A percentile compares a stretch with the other conserved stretches of the same genome.
These are phyloP conservation scores for Penicillium sp. DNA, from an alignment of 2,329 filamentous ascomycete genomes.

Conservation along the genomic window DNA sequence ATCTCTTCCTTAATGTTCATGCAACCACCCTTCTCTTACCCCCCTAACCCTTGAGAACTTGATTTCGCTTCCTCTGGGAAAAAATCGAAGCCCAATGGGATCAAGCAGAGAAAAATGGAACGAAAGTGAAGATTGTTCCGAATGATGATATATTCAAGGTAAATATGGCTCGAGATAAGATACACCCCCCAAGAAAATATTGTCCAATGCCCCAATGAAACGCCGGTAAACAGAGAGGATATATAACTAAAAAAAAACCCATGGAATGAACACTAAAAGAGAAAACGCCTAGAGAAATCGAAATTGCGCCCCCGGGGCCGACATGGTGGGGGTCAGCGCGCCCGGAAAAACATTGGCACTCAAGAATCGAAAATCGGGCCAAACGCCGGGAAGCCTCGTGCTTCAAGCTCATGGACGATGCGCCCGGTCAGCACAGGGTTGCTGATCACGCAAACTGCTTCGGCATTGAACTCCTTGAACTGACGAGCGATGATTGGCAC, in stretches of 20 bases:
- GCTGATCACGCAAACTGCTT: conserved; percentile 73
- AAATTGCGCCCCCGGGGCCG: neutral
- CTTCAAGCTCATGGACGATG: conserved; percentile 69
- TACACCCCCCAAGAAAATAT: neutral
- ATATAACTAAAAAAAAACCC: neutral
- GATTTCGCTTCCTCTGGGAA: neutral
- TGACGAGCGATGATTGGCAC: conserved; percentile 56
- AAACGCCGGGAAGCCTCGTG: conserved; percentile 64
- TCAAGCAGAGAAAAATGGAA: neutral
- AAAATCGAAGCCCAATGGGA: no score
- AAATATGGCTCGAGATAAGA: neutral
- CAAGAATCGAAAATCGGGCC: conserved; percentile 74
- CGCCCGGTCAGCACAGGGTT: conserved; percentile 68
- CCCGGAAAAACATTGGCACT: conserved; percentile 1
- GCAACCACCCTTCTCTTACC: neutral
- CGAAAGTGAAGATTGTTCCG: neutral
- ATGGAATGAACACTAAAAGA: neutral
- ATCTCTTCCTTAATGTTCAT: neutral
- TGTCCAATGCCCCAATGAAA: neutral
- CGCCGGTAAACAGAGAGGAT: neutral
- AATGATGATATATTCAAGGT: neutral
- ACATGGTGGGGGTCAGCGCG: neutral
- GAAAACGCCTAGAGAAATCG: neutral
- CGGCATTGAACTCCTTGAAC: conserved; percentile 49
- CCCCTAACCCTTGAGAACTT: neutral